Conservation (phyloP, 2,329 filamentous ascomycete species). For the Elsinoe australis region DNA sequence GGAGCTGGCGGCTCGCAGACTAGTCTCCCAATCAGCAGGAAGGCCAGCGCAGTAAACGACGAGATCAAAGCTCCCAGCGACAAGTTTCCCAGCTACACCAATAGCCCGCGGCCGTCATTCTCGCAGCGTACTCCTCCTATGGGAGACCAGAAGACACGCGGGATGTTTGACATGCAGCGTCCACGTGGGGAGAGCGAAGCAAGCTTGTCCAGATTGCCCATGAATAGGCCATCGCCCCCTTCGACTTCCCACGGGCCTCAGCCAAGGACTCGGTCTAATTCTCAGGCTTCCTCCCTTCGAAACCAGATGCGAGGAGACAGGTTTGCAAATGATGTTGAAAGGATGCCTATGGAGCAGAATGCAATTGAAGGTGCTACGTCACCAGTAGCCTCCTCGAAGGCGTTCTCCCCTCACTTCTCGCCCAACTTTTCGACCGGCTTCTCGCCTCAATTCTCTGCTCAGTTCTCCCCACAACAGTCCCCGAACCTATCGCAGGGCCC, state of each 20-base stretch:
- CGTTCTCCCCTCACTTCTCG: constrained; percentile 10
- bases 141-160: constrained; percentile 12
- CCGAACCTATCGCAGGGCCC: constrained; percentile 19
- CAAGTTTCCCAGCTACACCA: constrained; percentile 10
- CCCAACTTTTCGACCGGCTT: constrained; percentile 6
- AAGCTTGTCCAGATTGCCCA: constrained; percentile 21
- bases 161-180: constrained; percentile 15
- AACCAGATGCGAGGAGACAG: constrained; percentile 43
- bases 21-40: constrained; percentile 8
- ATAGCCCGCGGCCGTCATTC: constrained; percentile 14
- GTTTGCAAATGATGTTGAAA: constrained; percentile 2
- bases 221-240: constrained; percentile 30
- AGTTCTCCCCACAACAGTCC: constrained; percentile 26
- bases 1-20: constrained; percentile 17
- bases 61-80: constrained; percentile 4
- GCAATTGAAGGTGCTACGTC: constrained; percentile 3
- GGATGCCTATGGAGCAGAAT: background rate
- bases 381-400: constrained; percentile 4
- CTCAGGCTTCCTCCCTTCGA: constrained; percentile 45
- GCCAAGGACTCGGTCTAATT: constrained; percentile 48
- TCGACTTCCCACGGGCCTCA: constrained; percentile 31
- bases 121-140: constrained; percentile 16
- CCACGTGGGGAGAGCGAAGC: constrained; percentile 32
- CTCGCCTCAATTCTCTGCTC: constrained; percentile 3
- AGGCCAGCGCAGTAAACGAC: constrained; percentile 4